phyloP scores from a whole-genome alignment of 2,329 filamentous ascomycete species.

The Scytalidium lignicola region DNA sequence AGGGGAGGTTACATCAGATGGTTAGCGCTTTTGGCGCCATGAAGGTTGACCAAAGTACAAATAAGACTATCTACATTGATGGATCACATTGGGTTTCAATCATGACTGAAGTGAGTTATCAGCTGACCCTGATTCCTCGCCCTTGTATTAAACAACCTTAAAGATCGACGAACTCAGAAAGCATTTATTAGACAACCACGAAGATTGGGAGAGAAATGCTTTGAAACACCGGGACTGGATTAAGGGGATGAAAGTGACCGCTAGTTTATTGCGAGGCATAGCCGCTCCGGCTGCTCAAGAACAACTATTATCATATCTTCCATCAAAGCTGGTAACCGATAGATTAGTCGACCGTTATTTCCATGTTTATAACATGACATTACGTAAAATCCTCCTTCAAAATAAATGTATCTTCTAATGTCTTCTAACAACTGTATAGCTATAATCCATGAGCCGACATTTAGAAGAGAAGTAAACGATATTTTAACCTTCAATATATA shows the following conservation, averaged over 20 bases:
- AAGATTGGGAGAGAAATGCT: constrained; percentile 4
- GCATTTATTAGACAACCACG: constrained; percentile 5
- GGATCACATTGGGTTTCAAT: constrained; percentile 11
- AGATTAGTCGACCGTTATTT: constrained; percentile 9
- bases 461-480: constrained; percentile 8
- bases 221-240: not conserved
- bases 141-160: not conserved
- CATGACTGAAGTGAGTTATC: constrained; percentile 7
- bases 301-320: constrained; percentile 7
- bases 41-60: constrained; percentile 8
- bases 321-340: constrained; percentile 2
- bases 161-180: constrained; percentile 9
- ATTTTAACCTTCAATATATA: not conserved
- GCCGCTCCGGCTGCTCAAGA: constrained; percentile 2
- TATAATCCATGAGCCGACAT: constrained; percentile 10
- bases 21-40: constrained; percentile 7
- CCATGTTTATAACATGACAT: not conserved
- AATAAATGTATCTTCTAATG: not conserved
- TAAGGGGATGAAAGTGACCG: not conserved
- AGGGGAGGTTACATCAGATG: constrained; percentile 3
- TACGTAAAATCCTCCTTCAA: not conserved
- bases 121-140: not conserved
- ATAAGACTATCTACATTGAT: constrained; percentile 7
- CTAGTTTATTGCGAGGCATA: constrained; percentile 8
- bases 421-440: constrained; percentile 3